phyloP scores from a whole-genome alignment of 306 rosid genomes.

The Arachis hypogaea region DNA sequence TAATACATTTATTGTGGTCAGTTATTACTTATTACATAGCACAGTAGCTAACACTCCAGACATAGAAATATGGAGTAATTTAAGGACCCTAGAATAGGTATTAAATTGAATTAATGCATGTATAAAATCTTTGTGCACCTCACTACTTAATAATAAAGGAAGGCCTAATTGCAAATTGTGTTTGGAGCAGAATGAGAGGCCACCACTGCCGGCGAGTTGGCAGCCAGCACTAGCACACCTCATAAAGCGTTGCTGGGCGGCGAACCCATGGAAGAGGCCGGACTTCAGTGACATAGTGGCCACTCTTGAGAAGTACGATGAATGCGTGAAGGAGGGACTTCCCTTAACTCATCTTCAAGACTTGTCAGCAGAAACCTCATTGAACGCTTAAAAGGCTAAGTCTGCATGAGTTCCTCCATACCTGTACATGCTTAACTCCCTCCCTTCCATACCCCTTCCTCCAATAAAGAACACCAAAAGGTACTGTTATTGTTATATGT shows the following conservation, averaged over 20 bases:
- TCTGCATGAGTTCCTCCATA: constrained; percentile 71
- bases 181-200: constrained; percentile 85
- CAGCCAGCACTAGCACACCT: constrained; percentile 92
- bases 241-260: constrained; percentile 91
- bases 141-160: neutral
- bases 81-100: too few relatives aligned
- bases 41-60: too few relatives aligned
- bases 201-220: constrained; percentile 95
- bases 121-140: neutral
- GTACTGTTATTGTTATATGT: constrained; percentile 24
- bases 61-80: too few relatives aligned
- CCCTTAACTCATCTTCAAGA: constrained; percentile 80
- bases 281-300: constrained; percentile 87
- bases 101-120: neutral
- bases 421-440: constrained; percentile 80
- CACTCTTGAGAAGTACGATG: constrained; percentile 86
- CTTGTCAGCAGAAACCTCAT: constrained; percentile 70
- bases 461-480: constrained; percentile 22
- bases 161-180: neutral
- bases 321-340: constrained; percentile 91
- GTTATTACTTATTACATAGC: too few relatives aligned
- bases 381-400: constrained; percentile 80
- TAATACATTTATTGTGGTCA: too few relatives aligned
- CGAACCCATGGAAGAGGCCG: constrained; percentile 90
- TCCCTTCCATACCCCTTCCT: neutral